These are phyloP conservation scores for Penicillium glabrum DNA, from an alignment of 2,329 filamentous ascomycete genomes.

Conservation along the genomic window DNA sequence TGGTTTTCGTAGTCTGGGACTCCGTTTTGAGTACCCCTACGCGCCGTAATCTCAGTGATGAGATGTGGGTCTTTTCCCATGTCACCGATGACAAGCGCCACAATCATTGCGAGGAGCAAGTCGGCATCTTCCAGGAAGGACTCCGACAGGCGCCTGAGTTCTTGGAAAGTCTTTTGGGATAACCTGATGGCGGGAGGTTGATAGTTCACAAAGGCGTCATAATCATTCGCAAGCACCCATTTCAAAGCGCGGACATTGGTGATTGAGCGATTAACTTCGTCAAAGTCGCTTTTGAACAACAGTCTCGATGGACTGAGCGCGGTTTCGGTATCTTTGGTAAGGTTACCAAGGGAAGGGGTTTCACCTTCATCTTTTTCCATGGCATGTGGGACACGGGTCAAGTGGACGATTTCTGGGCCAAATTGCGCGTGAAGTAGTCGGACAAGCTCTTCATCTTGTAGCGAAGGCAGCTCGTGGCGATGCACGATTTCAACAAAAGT, in stretches of 20 bases:
- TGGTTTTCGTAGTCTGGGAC: not conserved
- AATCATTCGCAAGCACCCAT: not conserved
- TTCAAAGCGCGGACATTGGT: not conserved
- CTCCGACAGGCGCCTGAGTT: not conserved
- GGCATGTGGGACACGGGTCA: not conserved
- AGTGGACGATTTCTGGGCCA: not conserved
- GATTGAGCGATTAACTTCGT: slow-evolving; percentile 1
- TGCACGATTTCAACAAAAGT: not conserved
- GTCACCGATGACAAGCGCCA: not conserved
- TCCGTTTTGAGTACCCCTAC: not conserved
- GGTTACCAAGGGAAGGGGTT: not conserved
- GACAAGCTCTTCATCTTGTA: not conserved
- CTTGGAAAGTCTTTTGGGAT: not conserved
- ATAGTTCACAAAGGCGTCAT: not conserved
- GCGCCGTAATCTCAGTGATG: not conserved
- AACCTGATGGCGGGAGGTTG: not conserved
- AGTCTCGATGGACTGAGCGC: not conserved
- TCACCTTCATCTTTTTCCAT: not conserved
- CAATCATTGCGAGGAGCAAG: not conserved
- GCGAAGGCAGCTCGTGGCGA: not conserved
- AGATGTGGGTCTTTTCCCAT: not conserved
- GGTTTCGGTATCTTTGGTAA: not conserved
- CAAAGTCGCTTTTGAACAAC: not conserved
- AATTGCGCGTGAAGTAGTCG: not conserved
- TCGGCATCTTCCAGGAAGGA: not conserved